Evolutionary conservation across 345 rosid species (phyloP), one percentile per base, ranked within the genome.

Genomic region (Crucihimalaya himalaica): DNA sequence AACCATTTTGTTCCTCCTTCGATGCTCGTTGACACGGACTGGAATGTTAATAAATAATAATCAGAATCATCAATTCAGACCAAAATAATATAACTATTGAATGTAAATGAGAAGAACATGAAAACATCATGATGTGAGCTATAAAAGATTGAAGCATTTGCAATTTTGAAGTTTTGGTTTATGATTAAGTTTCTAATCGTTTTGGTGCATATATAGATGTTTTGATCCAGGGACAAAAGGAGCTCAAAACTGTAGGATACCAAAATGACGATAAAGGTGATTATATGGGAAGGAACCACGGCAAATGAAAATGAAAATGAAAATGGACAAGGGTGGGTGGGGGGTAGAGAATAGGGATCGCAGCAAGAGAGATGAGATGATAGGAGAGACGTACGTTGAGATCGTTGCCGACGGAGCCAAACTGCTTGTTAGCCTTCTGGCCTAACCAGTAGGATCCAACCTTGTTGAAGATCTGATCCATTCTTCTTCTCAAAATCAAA

Each of bases 1-100:
- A 92, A 37, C 97, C 98, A 92, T 81, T 84, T 95, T 12, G 98
- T 78, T 77, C 98, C 97, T 76, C 90, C 97, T 84, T 86, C 89
- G 64, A 92, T 88, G 77, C 96, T 95, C 74, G 75, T 81, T 18
- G 89, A 85, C 72, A 93, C 4, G 15, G 98, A 93, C 98, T 93
- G 78, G 12, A 13, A n/a, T 31, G 32, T 19, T 63, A 11, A 63
- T 6, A 63, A 3, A 34, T 8, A 39, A 54, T 50, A 12, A 21
- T 21, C 53, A 46, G 4, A n/a, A 4, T 25, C 34, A 52, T 14
- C n/a, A 13, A 14, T 27, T 7, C 14, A 54, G 8, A 28, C 21
- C 21, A 1, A 28, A 27, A 25, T 15, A 5, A 28, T 53, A 16
- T 1, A 15, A 53, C 5, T 27, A 11, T 14, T 53, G 19, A n/a